Evolutionary conservation across 352 stramenopile genomes (phyloP), one percentile per base, ranked within the genome.

Genomic region (Saprolegnia parasitica): DNA sequence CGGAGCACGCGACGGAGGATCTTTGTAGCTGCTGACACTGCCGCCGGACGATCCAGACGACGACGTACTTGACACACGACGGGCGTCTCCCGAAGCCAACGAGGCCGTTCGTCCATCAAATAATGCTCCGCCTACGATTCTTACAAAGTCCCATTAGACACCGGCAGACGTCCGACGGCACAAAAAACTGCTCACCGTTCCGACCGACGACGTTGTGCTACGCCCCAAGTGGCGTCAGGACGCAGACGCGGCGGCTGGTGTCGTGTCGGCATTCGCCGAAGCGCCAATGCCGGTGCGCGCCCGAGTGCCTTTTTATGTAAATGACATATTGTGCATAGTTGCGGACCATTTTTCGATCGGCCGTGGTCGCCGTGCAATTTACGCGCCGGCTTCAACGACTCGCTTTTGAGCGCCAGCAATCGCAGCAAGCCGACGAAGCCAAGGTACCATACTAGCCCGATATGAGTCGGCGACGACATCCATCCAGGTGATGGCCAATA

Each of bases 401-500:
- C 11, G 29, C 32, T 13, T 39, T 70, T 5, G 39, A n/a, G 15
- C 63, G 63, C 20, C 46, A 40, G 18, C 29, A 23, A 15, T 21
- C 11, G 6, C 20, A 62, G 8, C 49, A 52, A n/a, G 46, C 23
- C 37, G 63, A 70, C 18, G 63, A 70, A 47, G 47, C 11, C 18
- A 60, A 11, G 52, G 52, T 60, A 9, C 16, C n/a, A n/a, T n/a
- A n/a, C n/a, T n/a, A n/a, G n/a, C n/a, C n/a, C n/a, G n/a, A n/a
- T n/a, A n/a, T n/a, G n/a, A n/a, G n/a, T n/a, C n/a, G n/a, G n/a
- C n/a, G n/a, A n/a, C n/a, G n/a, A n/a, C n/a, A 18, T 0, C 16
- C 1, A 56, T 49, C 1, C 50, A 91, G 81, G 81, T 86, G 29
- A 78, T 91, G 46, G 74, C 87, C 13, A 71, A 79, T 21, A 84